Base-by-base conservation (phyloP, 305 asterid genomes). In the Solanum aculeatissimum region DNA sequence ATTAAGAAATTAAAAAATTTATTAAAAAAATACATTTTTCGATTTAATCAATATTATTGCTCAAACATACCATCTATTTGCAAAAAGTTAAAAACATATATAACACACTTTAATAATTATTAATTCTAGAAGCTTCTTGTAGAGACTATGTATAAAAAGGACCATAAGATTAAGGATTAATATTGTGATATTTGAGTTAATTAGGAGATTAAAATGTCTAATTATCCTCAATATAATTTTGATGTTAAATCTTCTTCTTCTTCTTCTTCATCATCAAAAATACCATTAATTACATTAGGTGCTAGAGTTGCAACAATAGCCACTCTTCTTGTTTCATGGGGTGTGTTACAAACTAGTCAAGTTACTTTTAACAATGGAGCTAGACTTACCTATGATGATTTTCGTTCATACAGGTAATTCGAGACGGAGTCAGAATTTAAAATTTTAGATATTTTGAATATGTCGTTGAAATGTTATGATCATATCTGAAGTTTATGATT, bases 291-390 rank as follows among this genome's bases (percentile, higher is more conserved):
- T 49, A 43, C 68, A 47, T 14, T 90, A n/a, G 77, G 69, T 15
- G 87, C 91, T 63, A 79, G 93, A 85, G 51, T 79, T 0, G 80
- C 62, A 42, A 82, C 90, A 1, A 16, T 85, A 70, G 83, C 45
- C 29, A 83, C 89, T 79, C 90, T 90, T 27, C 62, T 84, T 0
- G 88, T 89, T 1, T 54, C 90, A 1, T 42, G 87, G 25, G 86
- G 75, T 21, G 81, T 90, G n/a, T 72, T 90, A 21, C 80, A 66
- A 77, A 84, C 88, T 42, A 87, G 81, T 62, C 25, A 78, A 53
- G 74, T 62, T 60, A 82, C 87, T 58, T 47, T 83, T 7, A 80
- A n/a, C 2, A 9, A 83, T 32, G 82, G 68, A 6, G 63, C 13
- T 2, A 69, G 53, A 16, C 77, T 83, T 58, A 75, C 87, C 18